Conservation (phyloP, 1,284 basidiomycete genomes). For the Melampsora americana region DNA sequence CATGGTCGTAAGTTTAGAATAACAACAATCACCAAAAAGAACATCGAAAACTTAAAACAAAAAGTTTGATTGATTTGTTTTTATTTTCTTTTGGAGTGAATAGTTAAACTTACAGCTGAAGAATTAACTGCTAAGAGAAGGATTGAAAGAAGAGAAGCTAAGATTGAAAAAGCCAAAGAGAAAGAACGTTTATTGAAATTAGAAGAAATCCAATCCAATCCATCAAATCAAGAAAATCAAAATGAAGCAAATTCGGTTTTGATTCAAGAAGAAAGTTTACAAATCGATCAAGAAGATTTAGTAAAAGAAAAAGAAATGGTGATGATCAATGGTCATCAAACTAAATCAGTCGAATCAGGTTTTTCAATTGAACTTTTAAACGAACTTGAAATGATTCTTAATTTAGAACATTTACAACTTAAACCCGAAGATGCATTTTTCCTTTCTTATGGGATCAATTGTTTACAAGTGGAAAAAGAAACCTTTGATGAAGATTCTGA, state of each 20-base stretch:
- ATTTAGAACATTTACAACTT: constrained; percentile 87
- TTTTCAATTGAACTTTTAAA: constrained; percentile 45
- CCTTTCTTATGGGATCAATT: constrained; percentile 76
- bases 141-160: constrained; percentile 81
- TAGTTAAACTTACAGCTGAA: constrained; percentile 70
- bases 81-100: neutral
- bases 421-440: constrained; percentile 91
- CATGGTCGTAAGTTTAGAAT: constrained; percentile 54
- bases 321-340: neutral
- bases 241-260: too few relatives aligned
- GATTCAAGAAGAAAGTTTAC: constrained; percentile 44
- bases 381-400: constrained; percentile 57
- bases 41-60: too few relatives aligned
- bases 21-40: constrained; percentile 42
- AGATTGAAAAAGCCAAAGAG: constrained; percentile 63
- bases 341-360: neutral
- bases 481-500: constrained; percentile 4
- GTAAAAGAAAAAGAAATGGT: constrained; percentile 17
- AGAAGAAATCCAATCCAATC: neutral
- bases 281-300: constrained; percentile 4
- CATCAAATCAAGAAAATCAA: neutral
- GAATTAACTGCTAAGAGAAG: constrained; percentile 80
- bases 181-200: constrained; percentile 68
- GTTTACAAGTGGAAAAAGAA: constrained; percentile 63
- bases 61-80: constrained; percentile 33